Conservation (phyloP, 2,329 filamentous ascomycete genomes). For the Trichoderma guizhouense region DNA sequence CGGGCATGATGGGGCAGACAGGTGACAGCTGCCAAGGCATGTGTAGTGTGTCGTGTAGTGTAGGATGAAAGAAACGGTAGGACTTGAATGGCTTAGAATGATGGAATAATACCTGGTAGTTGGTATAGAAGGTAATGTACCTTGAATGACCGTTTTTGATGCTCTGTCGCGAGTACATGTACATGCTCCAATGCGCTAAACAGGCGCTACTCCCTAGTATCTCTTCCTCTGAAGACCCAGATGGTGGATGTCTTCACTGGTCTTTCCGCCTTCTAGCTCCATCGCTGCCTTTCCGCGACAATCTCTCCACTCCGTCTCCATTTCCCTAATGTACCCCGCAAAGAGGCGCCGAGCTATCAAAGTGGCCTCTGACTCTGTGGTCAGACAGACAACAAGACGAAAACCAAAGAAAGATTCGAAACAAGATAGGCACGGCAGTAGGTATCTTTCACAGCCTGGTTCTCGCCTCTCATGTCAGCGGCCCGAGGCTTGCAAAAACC, state of each 20-base stretch:
- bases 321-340: constrained; percentile 16
- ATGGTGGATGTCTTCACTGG: neutral
- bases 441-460: neutral
- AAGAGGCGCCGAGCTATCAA: constrained; percentile 11
- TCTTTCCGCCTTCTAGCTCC: neutral
- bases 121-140: neutral
- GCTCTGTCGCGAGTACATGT: neutral
- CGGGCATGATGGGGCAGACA: neutral
- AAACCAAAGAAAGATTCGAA: neutral
- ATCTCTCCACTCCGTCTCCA: constrained; percentile 12
- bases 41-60: neutral
- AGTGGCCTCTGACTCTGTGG: neutral
- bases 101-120: neutral
- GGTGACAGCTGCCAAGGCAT: neutral
- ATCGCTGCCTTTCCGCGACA: neutral
- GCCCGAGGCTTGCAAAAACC: neutral
- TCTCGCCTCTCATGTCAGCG: neutral
- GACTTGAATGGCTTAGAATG: neutral
- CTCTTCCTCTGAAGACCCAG: neutral
- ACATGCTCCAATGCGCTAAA: neutral
- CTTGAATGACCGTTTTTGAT: neutral
- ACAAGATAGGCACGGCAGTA: neutral
- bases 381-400: neutral
- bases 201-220: neutral
- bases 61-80: neutral